Conservation (phyloP, 2,329 filamentous ascomycete species). For the Microsporum canis region DNA sequence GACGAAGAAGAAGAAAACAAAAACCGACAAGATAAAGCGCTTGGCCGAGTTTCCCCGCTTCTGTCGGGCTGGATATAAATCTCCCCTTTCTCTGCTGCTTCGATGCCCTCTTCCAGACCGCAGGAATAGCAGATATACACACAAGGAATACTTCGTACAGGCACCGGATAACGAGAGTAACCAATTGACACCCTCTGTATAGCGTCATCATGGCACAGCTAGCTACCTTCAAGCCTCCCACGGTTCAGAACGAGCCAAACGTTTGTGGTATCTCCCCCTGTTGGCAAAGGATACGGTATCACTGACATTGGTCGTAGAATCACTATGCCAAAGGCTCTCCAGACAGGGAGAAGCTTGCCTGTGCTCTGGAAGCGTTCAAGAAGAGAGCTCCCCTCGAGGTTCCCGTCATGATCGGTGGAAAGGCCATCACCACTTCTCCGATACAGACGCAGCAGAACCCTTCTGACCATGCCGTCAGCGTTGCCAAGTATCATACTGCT, state of each 20-base stretch:
- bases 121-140: neutral
- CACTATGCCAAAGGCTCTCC: conserved; percentile 76
- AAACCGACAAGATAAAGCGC: neutral
- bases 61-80: neutral
- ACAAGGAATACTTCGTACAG: neutral
- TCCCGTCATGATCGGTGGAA: conserved; percentile 72
- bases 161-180: neutral
- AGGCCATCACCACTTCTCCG: conserved; percentile 47
- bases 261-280: conserved; percentile 42
- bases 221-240: conserved; percentile 77
- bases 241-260: conserved; percentile 88
- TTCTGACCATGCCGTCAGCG: conserved; percentile 59
- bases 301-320: conserved; percentile 46
- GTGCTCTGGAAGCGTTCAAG: conserved; percentile 60
- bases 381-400: conserved; percentile 61
- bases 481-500: conserved; percentile 80
- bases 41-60: conserved; percentile 2
- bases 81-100: neutral
- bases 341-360: conserved; percentile 63
- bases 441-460: conserved; percentile 60
- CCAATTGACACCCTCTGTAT: neutral
- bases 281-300: conserved; percentile 1
- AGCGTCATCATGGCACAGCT: conserved; percentile 42
- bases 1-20: neutral
- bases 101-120: neutral